Conservation (phyloP, 2,329 filamentous ascomycete species). For the Xylaria sp. region DNA sequence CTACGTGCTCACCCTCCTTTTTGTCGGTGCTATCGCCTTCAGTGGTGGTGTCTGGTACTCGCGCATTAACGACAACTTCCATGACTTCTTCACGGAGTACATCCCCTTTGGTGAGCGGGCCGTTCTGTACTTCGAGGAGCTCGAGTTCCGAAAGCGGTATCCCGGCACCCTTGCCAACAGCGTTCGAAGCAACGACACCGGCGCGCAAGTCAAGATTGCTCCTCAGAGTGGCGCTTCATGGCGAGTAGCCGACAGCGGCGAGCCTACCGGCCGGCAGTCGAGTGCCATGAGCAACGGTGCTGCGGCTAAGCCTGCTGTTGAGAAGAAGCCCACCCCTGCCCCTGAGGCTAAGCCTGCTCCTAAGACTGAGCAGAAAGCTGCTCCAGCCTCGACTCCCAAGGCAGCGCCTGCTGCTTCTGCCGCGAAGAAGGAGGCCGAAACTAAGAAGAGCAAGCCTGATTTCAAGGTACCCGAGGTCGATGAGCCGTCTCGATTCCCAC, state of each 20-base stretch:
- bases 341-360: slow-evolving; percentile 23
- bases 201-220: slow-evolving; percentile 73
- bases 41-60: slow-evolving; percentile 89
- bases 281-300: slow-evolving; percentile 27
- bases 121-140: slow-evolving; percentile 92
- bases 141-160: slow-evolving; percentile 86
- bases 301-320: slow-evolving; percentile 26
- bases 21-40: slow-evolving; percentile 74
- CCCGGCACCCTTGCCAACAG: slow-evolving; percentile 42
- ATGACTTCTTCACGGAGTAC: slow-evolving; percentile 98
- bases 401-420: slow-evolving; percentile 9
- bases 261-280: slow-evolving; percentile 27
- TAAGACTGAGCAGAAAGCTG: slow-evolving; percentile 28
- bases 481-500: slow-evolving; percentile 58
- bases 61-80: slow-evolving; percentile 92
- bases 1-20: slow-evolving; percentile 68
- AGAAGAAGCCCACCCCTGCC: slow-evolving; percentile 14
- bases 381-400: slow-evolving; percentile 29
- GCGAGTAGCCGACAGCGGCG: slow-evolving; percentile 31
- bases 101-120: slow-evolving; percentile 90
- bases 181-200: slow-evolving; percentile 52
- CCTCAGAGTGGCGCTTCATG: slow-evolving; percentile 81
- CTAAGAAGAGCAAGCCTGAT: slow-evolving; percentile 27
- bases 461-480: slow-evolving; percentile 58
- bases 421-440: slow-evolving; percentile 7